Evolutionary conservation across 1,284 basidiomycete species (phyloP), one percentile per base, ranked within the genome.

Genomic region (Tylopilus sp.): DNA sequence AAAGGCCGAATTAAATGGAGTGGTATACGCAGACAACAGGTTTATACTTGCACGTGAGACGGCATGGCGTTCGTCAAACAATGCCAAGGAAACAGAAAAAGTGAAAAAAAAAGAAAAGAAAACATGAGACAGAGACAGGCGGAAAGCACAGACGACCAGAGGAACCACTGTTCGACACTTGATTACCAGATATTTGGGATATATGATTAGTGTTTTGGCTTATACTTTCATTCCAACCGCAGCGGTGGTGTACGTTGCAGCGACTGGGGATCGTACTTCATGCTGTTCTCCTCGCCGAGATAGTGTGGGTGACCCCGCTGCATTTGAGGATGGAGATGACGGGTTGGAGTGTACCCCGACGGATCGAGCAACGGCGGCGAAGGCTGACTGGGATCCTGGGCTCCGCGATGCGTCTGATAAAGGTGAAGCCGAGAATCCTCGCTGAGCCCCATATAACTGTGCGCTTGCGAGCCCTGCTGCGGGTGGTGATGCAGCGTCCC

Each of bases 331-430:
- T 68, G 77, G 67, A 58, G 76, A 76, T 75, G 77, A 60, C 65
- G 77, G 13, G 58, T 60, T 55, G 60, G 74, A 60, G 39, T 64
- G 73, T 78, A 75, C 19, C 55, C 41, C 32, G 64, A 79, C 74
- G 63, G 74, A 79, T 75, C 77, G 72, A 77, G 76, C 70, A 61
- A 71, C 77, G 74, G 73, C 58, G 75, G 74, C 63, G 76, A 75
- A 73, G 77, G 76, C 33, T 74, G 76, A 41, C 29, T 74, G 73
- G 62, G 57, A 67, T 77, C 74, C 72, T 76, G 77, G 75, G 62
- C 78, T 77, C 67, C 77, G 67, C 63, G 75, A 75, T 76, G 77
- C 22, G 69, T 79, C 77, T 72, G 74, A 79, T 76, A 79, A 55
- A 74, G 76, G 75, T 71, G 74, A 77, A 71, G 67, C 57, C 68